These are phyloP conservation scores for Retiboletus flavoniger DNA, from an alignment of 1,284 basidiomycete genomes.

Conservation along the genomic window DNA sequence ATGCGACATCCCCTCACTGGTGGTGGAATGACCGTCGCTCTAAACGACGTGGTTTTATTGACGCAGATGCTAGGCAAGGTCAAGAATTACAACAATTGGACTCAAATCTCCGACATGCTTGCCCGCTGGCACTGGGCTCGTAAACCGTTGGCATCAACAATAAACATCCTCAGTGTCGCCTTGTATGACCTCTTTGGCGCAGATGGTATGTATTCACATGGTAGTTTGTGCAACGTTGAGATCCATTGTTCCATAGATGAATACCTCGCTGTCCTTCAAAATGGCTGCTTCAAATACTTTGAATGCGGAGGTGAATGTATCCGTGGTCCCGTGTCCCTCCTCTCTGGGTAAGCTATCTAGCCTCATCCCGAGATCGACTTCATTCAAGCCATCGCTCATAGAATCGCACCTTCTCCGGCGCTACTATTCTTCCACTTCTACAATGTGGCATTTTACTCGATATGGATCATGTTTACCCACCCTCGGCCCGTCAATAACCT, in stretches of 20 bases:
- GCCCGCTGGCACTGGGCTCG: conserved; percentile 82
- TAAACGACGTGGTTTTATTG: conserved; percentile 80
- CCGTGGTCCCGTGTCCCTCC: conserved; percentile 83
- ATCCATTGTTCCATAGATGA: conserved; percentile 52
- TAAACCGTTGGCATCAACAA: conserved; percentile 78
- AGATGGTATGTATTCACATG: conserved; percentile 56
- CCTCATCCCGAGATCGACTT: neutral
- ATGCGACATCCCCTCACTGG: conserved; percentile 99
- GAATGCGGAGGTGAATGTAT: conserved; percentile 90
- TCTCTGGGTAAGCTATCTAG: conserved; percentile 64
- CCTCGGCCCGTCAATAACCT: conserved; percentile 40
- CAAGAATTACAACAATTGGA: conserved; percentile 61
- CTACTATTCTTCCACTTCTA: conserved; percentile 93
- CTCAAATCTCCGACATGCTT: conserved; percentile 54
- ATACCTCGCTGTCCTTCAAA: conserved; percentile 78
- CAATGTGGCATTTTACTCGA: conserved; percentile 89
- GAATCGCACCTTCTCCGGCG: conserved; percentile 72
- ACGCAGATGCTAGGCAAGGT: conserved; percentile 58
- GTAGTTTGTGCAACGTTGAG: conserved; percentile 5
- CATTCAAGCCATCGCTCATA: conserved; percentile 27
- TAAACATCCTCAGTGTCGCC: conserved; percentile 90
- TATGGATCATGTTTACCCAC: conserved; percentile 82
- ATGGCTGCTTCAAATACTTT: conserved; percentile 98
- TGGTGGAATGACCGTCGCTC: conserved; percentile 93
- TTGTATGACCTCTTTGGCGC: conserved; percentile 91